Conservation (phyloP, 306 rosid species). For the Castanopsis chinensis region DNA sequence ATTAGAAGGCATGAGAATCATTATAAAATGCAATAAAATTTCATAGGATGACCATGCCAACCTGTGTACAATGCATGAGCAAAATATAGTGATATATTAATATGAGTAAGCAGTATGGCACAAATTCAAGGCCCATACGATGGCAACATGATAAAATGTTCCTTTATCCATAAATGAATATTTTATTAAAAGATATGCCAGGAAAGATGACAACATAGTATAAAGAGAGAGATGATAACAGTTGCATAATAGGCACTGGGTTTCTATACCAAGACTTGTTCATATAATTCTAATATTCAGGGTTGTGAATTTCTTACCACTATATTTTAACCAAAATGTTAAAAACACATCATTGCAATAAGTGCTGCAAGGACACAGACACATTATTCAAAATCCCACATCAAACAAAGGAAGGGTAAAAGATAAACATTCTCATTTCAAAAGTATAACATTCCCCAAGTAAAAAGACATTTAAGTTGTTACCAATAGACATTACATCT, state of each 20-base stretch:
- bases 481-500: neutral
- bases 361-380: neutral
- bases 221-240: neutral
- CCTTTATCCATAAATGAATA: neutral
- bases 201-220: no score
- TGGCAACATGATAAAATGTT: neutral
- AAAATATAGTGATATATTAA: neutral
- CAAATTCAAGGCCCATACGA: neutral
- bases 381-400: neutral
- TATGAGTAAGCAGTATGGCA: neutral
- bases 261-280: neutral
- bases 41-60: neutral
- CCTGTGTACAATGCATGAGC: neutral
- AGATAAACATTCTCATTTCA: neutral
- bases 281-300: neutral
- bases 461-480: neutral
- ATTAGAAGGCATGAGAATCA: neutral
- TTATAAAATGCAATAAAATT: neutral
- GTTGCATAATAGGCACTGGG: neutral
- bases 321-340: neutral
- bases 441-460: neutral
- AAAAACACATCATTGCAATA: neutral
- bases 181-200: neutral
- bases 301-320: neutral
- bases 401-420: neutral